A percentile compares a stretch with the other conserved stretches of the same genome.
Evolutionary conservation across 345 rosid genomes (phyloP).

Genomic region (Psidium friedrichsthalianum): DNA sequence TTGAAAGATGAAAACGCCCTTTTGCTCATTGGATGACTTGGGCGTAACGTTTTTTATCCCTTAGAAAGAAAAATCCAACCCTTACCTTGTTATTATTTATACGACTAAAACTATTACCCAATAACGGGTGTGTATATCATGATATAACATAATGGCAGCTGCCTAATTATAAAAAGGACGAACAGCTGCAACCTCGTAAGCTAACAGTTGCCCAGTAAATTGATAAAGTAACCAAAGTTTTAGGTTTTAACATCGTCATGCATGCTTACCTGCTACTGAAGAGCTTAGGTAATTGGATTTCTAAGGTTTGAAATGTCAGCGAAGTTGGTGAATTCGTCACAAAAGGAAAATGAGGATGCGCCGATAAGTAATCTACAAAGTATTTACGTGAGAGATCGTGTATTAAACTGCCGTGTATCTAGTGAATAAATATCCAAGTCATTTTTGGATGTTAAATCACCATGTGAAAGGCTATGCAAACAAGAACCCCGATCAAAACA

Average conservation of each 20-base stretch:
- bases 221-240: neutral
- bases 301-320: neutral
- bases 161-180: too few species aligned
- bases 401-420: neutral
- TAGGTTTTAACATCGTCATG: neutral
- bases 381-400: neutral
- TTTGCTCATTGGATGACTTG: neutral
- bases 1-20: neutral
- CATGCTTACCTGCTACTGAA: neutral
- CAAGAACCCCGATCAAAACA: neutral
- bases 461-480: neutral
- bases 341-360: neutral
- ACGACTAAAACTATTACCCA: too few species aligned
- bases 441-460: neutral
- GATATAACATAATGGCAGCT: neutral
- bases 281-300: neutral
- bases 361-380: neutral
- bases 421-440: neutral
- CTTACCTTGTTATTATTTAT: neutral
- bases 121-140: neutral
- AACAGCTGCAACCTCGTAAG: neutral
- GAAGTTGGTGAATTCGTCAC: neutral
- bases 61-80: neutral
- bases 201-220: neutral
- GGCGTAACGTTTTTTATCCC: neutral